Conservation (phyloP, 192 early-diverging fungal species). For the Mortierella antarctica region DNA sequence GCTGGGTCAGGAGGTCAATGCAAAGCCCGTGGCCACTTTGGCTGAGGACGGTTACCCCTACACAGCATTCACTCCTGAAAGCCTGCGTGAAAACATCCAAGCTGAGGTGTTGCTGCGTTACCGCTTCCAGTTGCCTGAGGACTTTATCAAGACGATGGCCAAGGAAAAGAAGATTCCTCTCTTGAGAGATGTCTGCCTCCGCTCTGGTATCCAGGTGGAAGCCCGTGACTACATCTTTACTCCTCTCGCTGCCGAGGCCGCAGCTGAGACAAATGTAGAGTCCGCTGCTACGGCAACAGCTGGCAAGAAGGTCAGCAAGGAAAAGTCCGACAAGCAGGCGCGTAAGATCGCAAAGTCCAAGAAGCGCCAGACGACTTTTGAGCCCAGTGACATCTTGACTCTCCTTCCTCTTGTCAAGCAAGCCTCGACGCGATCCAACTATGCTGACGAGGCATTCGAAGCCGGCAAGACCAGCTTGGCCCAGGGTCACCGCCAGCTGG, state of each 20-base stretch:
- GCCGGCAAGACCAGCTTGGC: slow-evolving; percentile 82
- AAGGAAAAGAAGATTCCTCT: slow-evolving; percentile 69
- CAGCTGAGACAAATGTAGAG: slow-evolving; percentile 22
- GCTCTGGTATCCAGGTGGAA: slow-evolving; percentile 88
- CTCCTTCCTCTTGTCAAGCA: slow-evolving; percentile 81
- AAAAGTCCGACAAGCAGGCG: slow-evolving; percentile 49
- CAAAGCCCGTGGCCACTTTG: slow-evolving; percentile 61
- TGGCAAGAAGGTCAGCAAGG: slow-evolving; percentile 40
- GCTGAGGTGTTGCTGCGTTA: slow-evolving; percentile 77
- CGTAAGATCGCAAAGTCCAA: slow-evolving; percentile 56
- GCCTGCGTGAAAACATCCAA: slow-evolving; percentile 68
- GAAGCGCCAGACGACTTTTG: slow-evolving; percentile 66
- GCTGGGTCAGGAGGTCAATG: slow-evolving; percentile 70
- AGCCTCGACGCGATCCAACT: slow-evolving; percentile 67
- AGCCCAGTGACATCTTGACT: slow-evolving; percentile 76
- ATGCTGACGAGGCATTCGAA: slow-evolving; percentile 93
- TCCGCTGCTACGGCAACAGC: slow-evolving; percentile 1
- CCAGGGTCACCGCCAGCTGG: slow-evolving; percentile 82
- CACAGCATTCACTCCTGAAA: slow-evolving; percentile 69
- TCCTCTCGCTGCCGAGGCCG: slow-evolving; percentile 41
- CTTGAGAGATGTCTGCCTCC: slow-evolving; percentile 85
- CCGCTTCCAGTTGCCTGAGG: slow-evolving; percentile 73
- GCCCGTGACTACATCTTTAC: slow-evolving; percentile 79
- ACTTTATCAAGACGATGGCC: slow-evolving; percentile 61
- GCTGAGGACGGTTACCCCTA: slow-evolving; percentile 60